phyloP scores from a whole-genome alignment of 2,329 filamentous ascomycete genomes.

The Periconia macrospinosa region DNA sequence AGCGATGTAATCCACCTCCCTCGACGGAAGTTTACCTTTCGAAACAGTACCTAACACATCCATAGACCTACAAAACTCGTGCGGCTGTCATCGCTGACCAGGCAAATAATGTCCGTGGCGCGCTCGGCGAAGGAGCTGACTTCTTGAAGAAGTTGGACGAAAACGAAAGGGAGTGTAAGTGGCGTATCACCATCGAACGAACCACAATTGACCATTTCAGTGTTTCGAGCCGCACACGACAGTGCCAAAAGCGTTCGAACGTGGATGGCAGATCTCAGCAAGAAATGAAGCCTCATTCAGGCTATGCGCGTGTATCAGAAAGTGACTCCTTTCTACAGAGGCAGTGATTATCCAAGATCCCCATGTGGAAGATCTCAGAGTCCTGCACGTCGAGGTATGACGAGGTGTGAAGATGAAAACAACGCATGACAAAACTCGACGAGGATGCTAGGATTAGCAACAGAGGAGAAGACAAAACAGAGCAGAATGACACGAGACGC shows the following conservation, averaged over 20 bases:
- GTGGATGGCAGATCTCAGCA: constrained; percentile 49
- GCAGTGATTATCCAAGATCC: neutral
- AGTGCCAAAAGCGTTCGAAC: constrained; percentile 49
- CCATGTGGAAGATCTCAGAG: neutral
- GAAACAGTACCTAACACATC: neutral
- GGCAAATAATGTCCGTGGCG: constrained; percentile 79
- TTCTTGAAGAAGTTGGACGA: constrained; percentile 89
- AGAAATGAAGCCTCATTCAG: constrained; percentile 26
- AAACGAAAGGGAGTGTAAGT: constrained; percentile 72
- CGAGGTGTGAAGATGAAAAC: neutral
- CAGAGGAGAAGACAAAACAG: neutral
- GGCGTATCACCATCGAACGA: neutral
- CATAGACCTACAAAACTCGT: constrained; percentile 75
- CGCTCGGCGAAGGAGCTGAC: constrained; percentile 68
- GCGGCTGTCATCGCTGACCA: constrained; percentile 85
- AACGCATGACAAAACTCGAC: neutral
- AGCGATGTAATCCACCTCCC: constrained; percentile 41
- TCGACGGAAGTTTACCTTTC: neutral
- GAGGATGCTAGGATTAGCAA: neutral
- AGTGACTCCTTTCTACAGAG: neutral
- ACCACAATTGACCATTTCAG: constrained; percentile 30
- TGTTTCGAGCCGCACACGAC: constrained; percentile 53
- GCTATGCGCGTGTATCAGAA: neutral
- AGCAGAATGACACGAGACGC: constrained; percentile 6
- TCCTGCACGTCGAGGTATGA: neutral